These are phyloP conservation scores for Dictyostelium capitatum DNA, from an alignment of 78 protist species.

Conservation along the genomic window DNA sequence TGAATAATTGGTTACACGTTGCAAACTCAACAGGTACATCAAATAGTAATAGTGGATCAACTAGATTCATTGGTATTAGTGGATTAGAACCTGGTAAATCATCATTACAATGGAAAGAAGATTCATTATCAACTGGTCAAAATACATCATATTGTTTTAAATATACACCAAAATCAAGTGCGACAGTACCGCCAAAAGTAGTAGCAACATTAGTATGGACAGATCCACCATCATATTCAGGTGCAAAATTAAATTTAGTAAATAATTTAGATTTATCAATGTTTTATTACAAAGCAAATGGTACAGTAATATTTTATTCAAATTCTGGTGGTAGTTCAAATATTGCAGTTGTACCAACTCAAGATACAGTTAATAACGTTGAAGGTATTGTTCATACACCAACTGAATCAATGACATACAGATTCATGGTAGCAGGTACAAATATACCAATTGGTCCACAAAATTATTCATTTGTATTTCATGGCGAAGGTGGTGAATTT, in stretches of 20 bases:
- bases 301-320: background rate
- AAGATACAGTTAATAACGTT: slow-evolving; percentile 80
- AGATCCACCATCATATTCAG: slow-evolving; percentile 81
- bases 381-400: slow-evolving; percentile 68
- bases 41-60: background rate
- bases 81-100: background rate
- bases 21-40: background rate
- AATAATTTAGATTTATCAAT: slow-evolving; percentile 86
- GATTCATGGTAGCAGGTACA: slow-evolving; percentile 32
- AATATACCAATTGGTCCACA: slow-evolving; percentile 52
- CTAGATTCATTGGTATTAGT: slow-evolving; percentile 25
- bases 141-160: slow-evolving; percentile 15
- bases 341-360: background rate
- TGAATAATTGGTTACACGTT: slow-evolving; percentile 22
- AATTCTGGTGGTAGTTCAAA: background rate
- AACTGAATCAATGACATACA: background rate
- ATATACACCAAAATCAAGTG: background rate
- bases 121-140: background rate
- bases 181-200: background rate
- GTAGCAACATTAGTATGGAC: slow-evolving; percentile 91
- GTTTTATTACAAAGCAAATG: background rate
- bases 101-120: slow-evolving; percentile 24
- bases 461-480: slow-evolving; percentile 45
- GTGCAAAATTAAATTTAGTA: slow-evolving; percentile 71
- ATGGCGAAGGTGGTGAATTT: slow-evolving; percentile 48